Base-by-base conservation (phyloP, 208 protist species). In the Leishmania major region DNA sequence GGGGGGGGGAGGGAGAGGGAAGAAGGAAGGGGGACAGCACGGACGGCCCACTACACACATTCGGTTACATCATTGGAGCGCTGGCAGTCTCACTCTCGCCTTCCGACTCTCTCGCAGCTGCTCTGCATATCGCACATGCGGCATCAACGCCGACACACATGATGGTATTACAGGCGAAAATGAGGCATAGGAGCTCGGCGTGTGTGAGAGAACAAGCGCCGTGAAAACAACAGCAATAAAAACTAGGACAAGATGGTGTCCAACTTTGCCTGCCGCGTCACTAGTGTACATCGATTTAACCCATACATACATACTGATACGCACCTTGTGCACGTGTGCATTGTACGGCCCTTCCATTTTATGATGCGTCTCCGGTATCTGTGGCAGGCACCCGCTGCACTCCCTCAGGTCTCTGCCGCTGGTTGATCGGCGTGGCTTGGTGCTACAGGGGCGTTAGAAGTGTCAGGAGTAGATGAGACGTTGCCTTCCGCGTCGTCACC, bases 221-320 rank as follows among this genome's bases (percentile, higher is more conserved):
- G 11, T 28, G 22, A 8, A 45, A 71, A 66, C 4, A 64, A 81
- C 1, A 31, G n/a, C 8, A 11, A 49, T 49, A 49, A 49, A 49
- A 49, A 10, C 57, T 3, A 53, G n/a, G 19, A 31, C 4, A 69
- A 13, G 59, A 69, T 69, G 15, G 13, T 40, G 31, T 8, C 28
- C 43, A 60, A 3, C 25, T 3, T 74, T 8, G 19, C 70, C 28
- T 74, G 45, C 31, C 43, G 45, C 40, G 43, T 15, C 35, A 62
- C 51, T 77, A 55, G 31, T 43, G 73, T 77, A 77, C 73, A 77
- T 77, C 73, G n/a, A 37, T 62, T 35, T 8, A n/a, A 47, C 73
- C 43, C 17, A 62, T 43, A 59, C 43, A 59, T 59, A 8, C 71
- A 28, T 40, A 55, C 17, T n/a, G 10, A 28, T 73, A 17, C 40